Percentiles rank a stretch among this genome's conserved stretches.
These are phyloP conservation scores for Striga asiatica DNA, from an alignment of 257 asterid species.

Conservation along the genomic window DNA sequence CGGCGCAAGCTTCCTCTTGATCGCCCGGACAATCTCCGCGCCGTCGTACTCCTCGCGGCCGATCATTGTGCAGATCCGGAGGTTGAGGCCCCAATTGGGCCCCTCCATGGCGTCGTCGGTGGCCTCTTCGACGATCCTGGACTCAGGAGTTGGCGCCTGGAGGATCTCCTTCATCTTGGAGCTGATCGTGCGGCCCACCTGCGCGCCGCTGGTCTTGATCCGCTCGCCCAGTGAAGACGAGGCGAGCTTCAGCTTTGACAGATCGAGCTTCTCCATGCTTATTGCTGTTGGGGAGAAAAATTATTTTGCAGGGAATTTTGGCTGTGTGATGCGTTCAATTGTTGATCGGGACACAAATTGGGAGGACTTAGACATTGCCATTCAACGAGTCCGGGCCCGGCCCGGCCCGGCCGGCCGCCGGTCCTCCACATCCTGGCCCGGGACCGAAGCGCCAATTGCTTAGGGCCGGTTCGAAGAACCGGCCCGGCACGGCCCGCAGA, in stretches of 20 bases:
- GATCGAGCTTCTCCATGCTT: conserved; percentile 52
- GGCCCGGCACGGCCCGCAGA: too few relatives aligned
- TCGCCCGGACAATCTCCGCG: conserved; percentile 50
- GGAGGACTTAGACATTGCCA: too few relatives aligned
- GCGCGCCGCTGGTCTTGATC: conserved; percentile 50
- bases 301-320: too few relatives aligned
- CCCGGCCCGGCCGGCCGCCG: too few relatives aligned
- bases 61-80: conserved; percentile 67
- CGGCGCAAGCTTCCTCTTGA: conserved; percentile 47
- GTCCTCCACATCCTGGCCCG: too few relatives aligned
- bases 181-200: conserved; percentile 55
- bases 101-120: conserved; percentile 51
- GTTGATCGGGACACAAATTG: too few relatives aligned
- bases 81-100: conserved; percentile 71
- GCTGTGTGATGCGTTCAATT: background rate
- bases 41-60: conserved; percentile 50
- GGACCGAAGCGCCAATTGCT: too few relatives aligned
- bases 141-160: conserved; percentile 58
- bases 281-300: too few relatives aligned
- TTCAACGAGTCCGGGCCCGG: too few relatives aligned
- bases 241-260: conserved; percentile 52
- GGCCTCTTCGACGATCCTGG: conserved; percentile 69
- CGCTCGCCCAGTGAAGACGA: conserved; percentile 65
- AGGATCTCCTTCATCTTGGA: conserved; percentile 62
- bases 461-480: too few relatives aligned